phyloP scores from a whole-genome alignment of 768 basidiomycete species.

The Rhizopogon rudus region DNA sequence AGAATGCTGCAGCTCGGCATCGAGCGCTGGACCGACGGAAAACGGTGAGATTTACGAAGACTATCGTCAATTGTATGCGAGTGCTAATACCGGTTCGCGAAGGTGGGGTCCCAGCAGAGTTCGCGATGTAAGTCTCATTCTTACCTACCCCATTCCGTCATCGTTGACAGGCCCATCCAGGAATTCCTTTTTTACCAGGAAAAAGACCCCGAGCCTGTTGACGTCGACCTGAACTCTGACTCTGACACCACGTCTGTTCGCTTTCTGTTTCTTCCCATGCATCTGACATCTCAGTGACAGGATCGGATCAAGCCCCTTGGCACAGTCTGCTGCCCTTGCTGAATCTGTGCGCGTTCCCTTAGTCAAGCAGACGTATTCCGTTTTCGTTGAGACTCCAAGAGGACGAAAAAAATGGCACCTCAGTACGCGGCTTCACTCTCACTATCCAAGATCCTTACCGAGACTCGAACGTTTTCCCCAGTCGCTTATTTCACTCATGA shows the following conservation, averaged over 20 bases:
- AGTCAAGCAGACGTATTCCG: constrained; percentile 79
- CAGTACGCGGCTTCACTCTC: constrained; percentile 40
- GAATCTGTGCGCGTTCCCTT: constrained; percentile 43
- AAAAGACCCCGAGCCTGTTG: constrained; percentile 47
- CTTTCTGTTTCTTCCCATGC: background rate
- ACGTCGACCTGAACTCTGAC: constrained; percentile 44
- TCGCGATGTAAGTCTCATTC: constrained; percentile 50
- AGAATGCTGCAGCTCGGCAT: constrained; percentile 52
- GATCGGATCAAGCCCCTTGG: constrained; percentile 25
- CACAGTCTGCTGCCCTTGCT: constrained; percentile 18
- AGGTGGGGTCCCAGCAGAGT: constrained; percentile 79
- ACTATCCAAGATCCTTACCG: background rate
- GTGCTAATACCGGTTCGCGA: constrained; percentile 1
- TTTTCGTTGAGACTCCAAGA: constrained; percentile 58
- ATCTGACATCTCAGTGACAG: constrained; percentile 13
- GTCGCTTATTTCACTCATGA: constrained; percentile 77
- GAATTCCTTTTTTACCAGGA: constrained; percentile 79
- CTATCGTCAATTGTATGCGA: background rate
- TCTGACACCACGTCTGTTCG: constrained; percentile 44
- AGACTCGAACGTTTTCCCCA: constrained; percentile 21
- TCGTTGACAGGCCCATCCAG: constrained; percentile 28
- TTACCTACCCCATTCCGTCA: background rate
- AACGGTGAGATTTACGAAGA: constrained; percentile 24
- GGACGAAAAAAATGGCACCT: constrained; percentile 82
- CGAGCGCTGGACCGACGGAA: constrained; percentile 79